Conservation (phyloP, 768 basidiomycete genomes). For the Mycena pura region DNA sequence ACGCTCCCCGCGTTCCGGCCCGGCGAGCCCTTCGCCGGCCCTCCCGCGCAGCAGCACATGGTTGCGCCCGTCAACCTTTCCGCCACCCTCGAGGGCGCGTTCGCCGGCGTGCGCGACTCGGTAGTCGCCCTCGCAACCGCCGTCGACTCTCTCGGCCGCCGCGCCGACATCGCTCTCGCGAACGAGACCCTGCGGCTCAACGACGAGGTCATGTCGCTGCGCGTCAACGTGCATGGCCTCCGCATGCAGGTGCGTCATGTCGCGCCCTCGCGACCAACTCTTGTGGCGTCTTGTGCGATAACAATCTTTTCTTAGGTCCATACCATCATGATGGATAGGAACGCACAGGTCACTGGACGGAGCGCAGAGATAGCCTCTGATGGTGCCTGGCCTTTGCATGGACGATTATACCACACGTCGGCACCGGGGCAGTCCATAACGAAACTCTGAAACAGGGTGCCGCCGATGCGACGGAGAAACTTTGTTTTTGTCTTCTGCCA, state of each 20-base stretch:
- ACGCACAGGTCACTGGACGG: slow-evolving; percentile 61
- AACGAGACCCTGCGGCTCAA: slow-evolving; percentile 76
- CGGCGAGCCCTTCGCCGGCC: no score
- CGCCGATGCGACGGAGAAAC: no score
- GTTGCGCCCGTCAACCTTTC: slow-evolving; percentile 70
- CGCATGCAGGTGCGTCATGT: slow-evolving; percentile 70
- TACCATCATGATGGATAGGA: slow-evolving; percentile 79
- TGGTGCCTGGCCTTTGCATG: slow-evolving; percentile 25
- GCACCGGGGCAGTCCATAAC: slow-evolving; percentile 18
- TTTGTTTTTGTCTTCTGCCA: background rate
- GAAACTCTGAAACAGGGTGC: slow-evolving; percentile 17
- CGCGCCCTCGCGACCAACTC: background rate
- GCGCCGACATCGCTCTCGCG: slow-evolving; percentile 68
- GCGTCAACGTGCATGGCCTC: slow-evolving; percentile 74
- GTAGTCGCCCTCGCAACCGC: slow-evolving; percentile 64
- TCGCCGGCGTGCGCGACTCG: slow-evolving; percentile 64
- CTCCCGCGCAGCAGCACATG: no score
- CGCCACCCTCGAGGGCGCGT: slow-evolving; percentile 67
- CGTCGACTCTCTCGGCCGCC: slow-evolving; percentile 65
- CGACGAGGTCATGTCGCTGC: slow-evolving; percentile 75
- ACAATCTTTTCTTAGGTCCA: slow-evolving; percentile 52
- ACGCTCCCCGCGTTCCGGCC: slow-evolving; percentile 21
- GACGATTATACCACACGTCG: slow-evolving; percentile 15
- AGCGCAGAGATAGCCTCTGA: slow-evolving; percentile 18
- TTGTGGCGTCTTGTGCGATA: background rate